Evolutionary conservation across 495 filamentous ascomycete species (phyloP).

Genomic region (Acidomyces sp.): DNA sequence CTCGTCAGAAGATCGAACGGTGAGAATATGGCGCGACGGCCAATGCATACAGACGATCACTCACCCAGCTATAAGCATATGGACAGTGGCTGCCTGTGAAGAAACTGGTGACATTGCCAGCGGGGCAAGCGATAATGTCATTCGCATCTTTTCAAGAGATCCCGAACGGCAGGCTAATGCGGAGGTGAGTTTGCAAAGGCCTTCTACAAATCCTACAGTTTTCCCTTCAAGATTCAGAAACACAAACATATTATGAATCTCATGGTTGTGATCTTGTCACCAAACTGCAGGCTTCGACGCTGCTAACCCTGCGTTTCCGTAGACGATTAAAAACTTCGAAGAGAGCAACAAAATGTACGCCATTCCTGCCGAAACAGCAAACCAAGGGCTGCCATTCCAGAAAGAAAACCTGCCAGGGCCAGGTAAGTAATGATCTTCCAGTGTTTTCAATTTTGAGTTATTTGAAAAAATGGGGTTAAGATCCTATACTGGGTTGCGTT

Average conservation of each 20-base stretch:
- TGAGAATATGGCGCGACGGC: constrained; percentile 69
- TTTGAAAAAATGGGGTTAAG: too few species aligned
- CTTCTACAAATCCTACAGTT: too few species aligned
- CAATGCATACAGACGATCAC: constrained; percentile 92
- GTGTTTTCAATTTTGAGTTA: too few species aligned
- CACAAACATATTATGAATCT: too few species aligned
- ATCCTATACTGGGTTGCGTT: too few species aligned
- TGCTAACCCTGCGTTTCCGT: too few species aligned
- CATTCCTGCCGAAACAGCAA: constrained; percentile 74
- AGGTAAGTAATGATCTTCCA: constrained; percentile 11
- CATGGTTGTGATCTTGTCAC: too few species aligned
- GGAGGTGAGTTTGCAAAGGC: constrained; percentile 23
- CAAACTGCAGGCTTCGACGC: too few species aligned
- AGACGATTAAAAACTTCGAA: constrained; percentile 53
- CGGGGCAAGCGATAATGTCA: constrained; percentile 79
- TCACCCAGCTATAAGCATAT: constrained; percentile 93
- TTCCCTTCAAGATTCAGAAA: too few species aligned
- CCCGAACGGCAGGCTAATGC: constrained; percentile 53
- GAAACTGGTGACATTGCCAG: constrained; percentile 84
- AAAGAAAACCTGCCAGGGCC: constrained; percentile 81
- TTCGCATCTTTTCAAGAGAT: constrained; percentile 71
- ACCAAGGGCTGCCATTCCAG: constrained; percentile 54
- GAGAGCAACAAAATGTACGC: constrained; percentile 56
- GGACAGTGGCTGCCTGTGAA: constrained; percentile 68
- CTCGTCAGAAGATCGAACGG: constrained; percentile 83